These are phyloP conservation scores for Starmerella etchellsii DNA, from an alignment of 805 yeast species.

Conservation along the genomic window DNA sequence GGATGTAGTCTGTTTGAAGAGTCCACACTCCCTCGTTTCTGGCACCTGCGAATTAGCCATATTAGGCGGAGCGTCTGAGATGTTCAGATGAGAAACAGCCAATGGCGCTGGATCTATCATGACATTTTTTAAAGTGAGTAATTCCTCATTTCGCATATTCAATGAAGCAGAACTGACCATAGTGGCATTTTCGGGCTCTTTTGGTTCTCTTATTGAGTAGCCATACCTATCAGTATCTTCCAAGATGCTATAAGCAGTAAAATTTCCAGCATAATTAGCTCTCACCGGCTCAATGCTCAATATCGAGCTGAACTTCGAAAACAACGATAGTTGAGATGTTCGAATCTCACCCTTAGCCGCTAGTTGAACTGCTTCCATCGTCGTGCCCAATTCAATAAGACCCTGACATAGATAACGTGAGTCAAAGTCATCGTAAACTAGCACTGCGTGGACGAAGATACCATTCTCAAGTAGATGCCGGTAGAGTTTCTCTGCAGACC, in stretches of 20 bases:
- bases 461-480: constrained; percentile 3
- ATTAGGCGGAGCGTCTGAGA: no score
- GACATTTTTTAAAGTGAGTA: no score
- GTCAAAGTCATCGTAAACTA: constrained; percentile 16
- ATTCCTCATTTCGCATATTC: no score
- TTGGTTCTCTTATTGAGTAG: constrained; percentile 10
- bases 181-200: no score
- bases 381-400: constrained; percentile 6
- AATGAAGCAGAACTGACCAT: no score
- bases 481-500: constrained; percentile 13
- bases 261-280: constrained; percentile 9
- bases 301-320: constrained; percentile 8
- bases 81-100: no score
- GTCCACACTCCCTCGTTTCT: no score
- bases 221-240: constrained; percentile 8
- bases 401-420: constrained; percentile 12
- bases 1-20: no score
- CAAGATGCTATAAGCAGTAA: constrained; percentile 7
- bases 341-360: not conserved
- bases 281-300: constrained; percentile 11
- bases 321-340: constrained; percentile 2
- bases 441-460: constrained; percentile 5
- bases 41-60: no score
- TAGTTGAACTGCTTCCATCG: not conserved
- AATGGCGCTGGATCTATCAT: no score